These are phyloP conservation scores for Hordeum pubiflorum DNA, from an alignment of 202 grass and related monocot species.

Conservation along the genomic window DNA sequence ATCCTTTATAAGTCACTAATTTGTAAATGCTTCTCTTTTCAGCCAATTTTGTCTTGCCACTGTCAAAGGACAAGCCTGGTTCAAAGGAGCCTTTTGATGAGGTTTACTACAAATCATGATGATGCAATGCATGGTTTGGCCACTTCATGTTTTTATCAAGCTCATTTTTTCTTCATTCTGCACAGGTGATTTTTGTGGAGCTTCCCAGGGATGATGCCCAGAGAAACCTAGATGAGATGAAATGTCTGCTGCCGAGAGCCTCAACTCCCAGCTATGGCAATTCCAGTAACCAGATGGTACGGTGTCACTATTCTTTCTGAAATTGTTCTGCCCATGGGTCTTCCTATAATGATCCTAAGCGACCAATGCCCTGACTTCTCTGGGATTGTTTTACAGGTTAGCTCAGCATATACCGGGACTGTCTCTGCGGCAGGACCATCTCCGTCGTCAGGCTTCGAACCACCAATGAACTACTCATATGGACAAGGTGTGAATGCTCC, in stretches of 20 bases:
- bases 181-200: constrained; percentile 57
- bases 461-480: constrained; percentile 6
- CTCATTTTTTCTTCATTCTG: background rate
- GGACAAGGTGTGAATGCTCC: background rate
- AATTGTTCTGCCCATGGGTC: background rate
- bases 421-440: constrained; percentile 3
- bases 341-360: background rate
- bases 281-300: constrained; percentile 33
- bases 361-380: background rate
- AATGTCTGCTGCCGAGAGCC: constrained; percentile 15
- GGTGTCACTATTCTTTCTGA: background rate
- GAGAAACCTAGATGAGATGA: constrained; percentile 45
- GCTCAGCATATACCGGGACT: constrained; percentile 8
- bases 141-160: background rate
- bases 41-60: constrained; percentile 56
- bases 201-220: constrained; percentile 53
- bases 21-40: constrained; percentile 18
- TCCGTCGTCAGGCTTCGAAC: background rate
- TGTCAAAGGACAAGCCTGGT: constrained; percentile 40
- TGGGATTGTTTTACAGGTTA: constrained; percentile 27
- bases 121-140: background rate
- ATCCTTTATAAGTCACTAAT: background rate
- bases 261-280: constrained; percentile 17
- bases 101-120: constrained; percentile 28
- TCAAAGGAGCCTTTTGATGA: constrained; percentile 56